A percentile compares a stretch with the other conserved stretches of the same genome.
These are phyloP conservation scores for Aspergillus viridinutans DNA, from an alignment of 2,329 filamentous ascomycete species.

Conservation along the genomic window DNA sequence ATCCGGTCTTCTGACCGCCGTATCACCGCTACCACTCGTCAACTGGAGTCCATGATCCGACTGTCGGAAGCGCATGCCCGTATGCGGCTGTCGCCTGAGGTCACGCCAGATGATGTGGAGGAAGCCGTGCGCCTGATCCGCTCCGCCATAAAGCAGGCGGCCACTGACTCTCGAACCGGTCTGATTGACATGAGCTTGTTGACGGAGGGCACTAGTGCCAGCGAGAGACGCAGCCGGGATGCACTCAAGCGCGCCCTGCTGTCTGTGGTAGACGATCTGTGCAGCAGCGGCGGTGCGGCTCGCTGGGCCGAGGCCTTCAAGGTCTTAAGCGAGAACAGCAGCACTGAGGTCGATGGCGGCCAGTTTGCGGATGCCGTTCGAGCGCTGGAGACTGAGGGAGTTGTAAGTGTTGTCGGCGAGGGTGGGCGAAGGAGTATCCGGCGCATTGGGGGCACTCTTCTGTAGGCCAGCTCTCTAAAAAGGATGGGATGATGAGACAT, in stretches of 20 bases:
- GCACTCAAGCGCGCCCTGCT: slow-evolving; percentile 81
- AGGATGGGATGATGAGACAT: slow-evolving; percentile 20
- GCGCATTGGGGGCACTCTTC: slow-evolving; percentile 57
- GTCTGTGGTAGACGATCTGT: slow-evolving; percentile 73
- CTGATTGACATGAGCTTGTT: slow-evolving; percentile 95
- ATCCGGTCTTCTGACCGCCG: slow-evolving; percentile 86
- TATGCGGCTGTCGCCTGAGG: slow-evolving; percentile 77
- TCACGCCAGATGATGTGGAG: slow-evolving; percentile 76
- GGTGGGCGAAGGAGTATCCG: slow-evolving; percentile 78
- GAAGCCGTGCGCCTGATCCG: slow-evolving; percentile 93
- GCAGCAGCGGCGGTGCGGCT: slow-evolving; percentile 60
- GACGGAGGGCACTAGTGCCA: slow-evolving; percentile 86
- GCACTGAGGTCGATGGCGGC: slow-evolving; percentile 64
- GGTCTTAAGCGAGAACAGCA: slow-evolving; percentile 65
- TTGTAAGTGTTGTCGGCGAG: slow-evolving; percentile 75
- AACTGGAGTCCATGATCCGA: slow-evolving; percentile 97
- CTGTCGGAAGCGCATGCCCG: slow-evolving; percentile 94
- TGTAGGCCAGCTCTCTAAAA: slow-evolving; percentile 1
- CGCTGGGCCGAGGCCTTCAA: slow-evolving; percentile 75
- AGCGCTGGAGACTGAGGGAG: slow-evolving; percentile 77
- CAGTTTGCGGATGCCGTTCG: slow-evolving; percentile 83
- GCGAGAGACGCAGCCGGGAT: slow-evolving; percentile 75
- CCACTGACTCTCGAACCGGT: slow-evolving; percentile 86
- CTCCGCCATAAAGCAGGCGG: slow-evolving; percentile 89
- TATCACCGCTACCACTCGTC: slow-evolving; percentile 94